These are phyloP conservation scores for Globisporangium spinosum DNA, from an alignment of 352 stramenopile species.

Conservation along the genomic window DNA sequence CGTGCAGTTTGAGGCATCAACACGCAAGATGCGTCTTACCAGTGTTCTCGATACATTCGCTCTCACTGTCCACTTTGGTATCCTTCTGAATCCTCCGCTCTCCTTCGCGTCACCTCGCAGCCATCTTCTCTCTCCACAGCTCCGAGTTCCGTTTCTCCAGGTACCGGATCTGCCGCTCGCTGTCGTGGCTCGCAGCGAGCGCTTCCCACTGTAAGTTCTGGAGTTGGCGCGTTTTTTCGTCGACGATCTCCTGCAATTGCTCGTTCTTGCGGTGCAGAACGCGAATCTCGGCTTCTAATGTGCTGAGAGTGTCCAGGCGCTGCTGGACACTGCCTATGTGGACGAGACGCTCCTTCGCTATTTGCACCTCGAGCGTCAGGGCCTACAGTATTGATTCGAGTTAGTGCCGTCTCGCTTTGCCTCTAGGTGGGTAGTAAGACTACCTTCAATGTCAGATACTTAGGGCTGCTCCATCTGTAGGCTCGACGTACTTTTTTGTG, in stretches of 20 bases:
- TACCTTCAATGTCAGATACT: neutral
- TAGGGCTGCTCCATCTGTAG: neutral
- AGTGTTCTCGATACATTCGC: neutral
- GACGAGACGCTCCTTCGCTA: neutral
- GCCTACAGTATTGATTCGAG: neutral
- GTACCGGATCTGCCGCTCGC: conserved; percentile 2
- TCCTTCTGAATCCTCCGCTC: neutral
- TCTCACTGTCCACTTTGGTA: neutral
- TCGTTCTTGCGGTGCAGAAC: neutral
- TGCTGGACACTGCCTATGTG: neutral
- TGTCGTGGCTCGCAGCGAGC: neutral
- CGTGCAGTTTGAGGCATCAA: neutral
- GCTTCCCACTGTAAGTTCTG: neutral
- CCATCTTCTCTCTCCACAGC: neutral
- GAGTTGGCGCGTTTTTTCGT: neutral
- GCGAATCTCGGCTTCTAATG: neutral
- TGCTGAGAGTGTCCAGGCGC: neutral
- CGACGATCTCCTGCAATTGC: neutral
- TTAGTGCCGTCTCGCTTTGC: too few species aligned
- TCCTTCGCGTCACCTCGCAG: neutral
- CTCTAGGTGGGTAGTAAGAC: neutral
- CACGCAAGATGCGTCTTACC: neutral
- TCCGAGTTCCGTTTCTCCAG: neutral
- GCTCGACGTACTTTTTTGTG: neutral
- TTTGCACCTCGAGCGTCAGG: neutral